Percentiles rank a stretch among this genome's conserved stretches.
phyloP scores from a whole-genome alignment of 495 filamentous ascomycete genomes.

The Cetradonia linearis region DNA sequence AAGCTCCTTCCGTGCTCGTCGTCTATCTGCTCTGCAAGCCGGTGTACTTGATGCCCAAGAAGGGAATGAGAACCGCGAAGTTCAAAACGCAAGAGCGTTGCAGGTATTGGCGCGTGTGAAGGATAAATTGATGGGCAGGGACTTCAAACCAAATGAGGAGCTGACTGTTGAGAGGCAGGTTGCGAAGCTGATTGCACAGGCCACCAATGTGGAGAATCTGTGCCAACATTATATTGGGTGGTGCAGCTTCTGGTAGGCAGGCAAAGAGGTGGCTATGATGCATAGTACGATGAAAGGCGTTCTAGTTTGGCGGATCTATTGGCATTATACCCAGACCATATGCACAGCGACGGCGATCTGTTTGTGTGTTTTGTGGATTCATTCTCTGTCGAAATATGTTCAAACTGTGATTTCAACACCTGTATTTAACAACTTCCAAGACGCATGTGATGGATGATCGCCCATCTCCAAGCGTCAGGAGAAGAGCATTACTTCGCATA shows the following conservation, averaged over 20 bases:
- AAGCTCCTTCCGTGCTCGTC: slow-evolving; percentile 32
- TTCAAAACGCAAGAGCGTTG: slow-evolving; percentile 84
- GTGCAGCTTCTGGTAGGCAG: slow-evolving; percentile 23
- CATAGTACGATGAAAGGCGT: slow-evolving; percentile 1
- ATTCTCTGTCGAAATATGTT: background rate
- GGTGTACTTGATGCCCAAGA: slow-evolving; percentile 17
- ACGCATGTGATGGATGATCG: background rate
- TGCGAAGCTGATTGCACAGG: slow-evolving; percentile 85
- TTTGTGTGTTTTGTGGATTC: background rate
- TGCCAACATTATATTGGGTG: slow-evolving; percentile 91
- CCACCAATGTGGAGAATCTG: slow-evolving; percentile 92
- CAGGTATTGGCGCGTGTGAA: slow-evolving; percentile 86
- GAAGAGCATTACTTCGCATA: background rate
- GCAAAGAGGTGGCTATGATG: background rate
- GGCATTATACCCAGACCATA: slow-evolving; percentile 4
- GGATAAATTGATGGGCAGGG: slow-evolving; percentile 78
- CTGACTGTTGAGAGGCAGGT: slow-evolving; percentile 82
- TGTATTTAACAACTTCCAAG: background rate
- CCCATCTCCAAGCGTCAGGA: background rate
- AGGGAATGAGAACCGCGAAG: slow-evolving; percentile 49
- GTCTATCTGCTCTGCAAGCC: slow-evolving; percentile 18
- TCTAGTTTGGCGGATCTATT: background rate
- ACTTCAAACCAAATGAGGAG: slow-evolving; percentile 61
- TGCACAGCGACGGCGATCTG: background rate
- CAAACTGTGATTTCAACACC: background rate